A percentile compares a stretch with the other conserved stretches of the same genome.
Conservation (phyloP, 306 rosid genomes). For the Castanospermum australe region DNA sequence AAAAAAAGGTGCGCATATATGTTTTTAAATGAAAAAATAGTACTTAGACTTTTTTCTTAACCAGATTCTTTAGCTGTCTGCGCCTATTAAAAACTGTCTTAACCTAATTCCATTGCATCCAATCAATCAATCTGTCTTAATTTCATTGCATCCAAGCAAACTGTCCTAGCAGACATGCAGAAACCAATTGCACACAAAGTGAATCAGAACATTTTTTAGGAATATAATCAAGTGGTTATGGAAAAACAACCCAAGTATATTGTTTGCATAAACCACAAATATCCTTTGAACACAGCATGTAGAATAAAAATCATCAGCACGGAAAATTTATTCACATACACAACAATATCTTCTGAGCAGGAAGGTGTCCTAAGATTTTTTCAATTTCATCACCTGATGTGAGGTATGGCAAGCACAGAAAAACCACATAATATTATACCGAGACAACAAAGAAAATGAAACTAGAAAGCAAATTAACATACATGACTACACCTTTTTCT, state of each 20-base stretch:
- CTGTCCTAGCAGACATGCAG: not conserved
- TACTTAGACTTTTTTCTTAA: not conserved
- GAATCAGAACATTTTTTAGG: too few relatives aligned
- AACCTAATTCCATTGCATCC: too few relatives aligned
- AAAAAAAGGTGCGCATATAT: not conserved
- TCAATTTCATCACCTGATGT: slow-evolving; percentile 26
- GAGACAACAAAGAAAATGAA: not conserved
- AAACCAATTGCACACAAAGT: too few relatives aligned
- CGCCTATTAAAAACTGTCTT: not conserved
- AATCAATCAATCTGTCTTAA: too few relatives aligned
- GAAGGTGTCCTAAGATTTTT: slow-evolving; percentile 32
- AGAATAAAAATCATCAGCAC: too few relatives aligned
- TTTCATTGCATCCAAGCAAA: not conserved
- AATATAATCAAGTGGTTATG: too few relatives aligned
- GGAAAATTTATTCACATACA: too few relatives aligned
- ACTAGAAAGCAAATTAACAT: not conserved
- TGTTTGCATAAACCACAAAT: too few relatives aligned
- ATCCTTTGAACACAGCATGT: too few relatives aligned
- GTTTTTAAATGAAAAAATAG: not conserved
- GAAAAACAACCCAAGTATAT: too few relatives aligned
- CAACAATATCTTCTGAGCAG: not conserved
- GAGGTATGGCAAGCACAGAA: not conserved
- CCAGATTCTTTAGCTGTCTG: not conserved
- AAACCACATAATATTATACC: not conserved
- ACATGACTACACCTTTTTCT: not conserved